Conservation (phyloP, 2,329 filamentous ascomycete genomes). For the Thyridium curvatum region DNA sequence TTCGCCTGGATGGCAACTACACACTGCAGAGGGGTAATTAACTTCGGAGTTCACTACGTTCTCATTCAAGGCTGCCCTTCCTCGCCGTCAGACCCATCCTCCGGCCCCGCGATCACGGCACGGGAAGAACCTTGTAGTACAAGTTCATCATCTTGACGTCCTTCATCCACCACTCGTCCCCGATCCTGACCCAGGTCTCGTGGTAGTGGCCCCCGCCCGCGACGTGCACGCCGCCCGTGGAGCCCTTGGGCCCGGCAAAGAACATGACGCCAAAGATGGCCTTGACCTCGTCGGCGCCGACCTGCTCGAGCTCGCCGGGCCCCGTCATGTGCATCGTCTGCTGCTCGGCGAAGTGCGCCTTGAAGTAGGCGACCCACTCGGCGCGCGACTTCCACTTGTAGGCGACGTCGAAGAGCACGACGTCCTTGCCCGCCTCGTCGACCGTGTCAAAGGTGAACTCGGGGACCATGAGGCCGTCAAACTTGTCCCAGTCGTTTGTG, state of each 20-base stretch:
- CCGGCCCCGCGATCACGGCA: no score
- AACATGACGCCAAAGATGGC: slow-evolving; percentile 11
- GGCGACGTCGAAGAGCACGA: not conserved
- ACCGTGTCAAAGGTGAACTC: not conserved
- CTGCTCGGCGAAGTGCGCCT: slow-evolving; percentile 9
- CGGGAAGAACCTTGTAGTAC: slow-evolving; percentile 1
- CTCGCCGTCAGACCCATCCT: no score
- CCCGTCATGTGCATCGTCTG: slow-evolving; percentile 17
- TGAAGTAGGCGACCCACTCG: slow-evolving; percentile 11
- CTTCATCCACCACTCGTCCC: slow-evolving; percentile 7
- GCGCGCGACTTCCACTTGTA: slow-evolving; percentile 6
- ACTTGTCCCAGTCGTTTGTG: not conserved
- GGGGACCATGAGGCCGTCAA: slow-evolving; percentile 1
- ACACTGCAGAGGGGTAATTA: no score
- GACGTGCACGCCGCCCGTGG: not conserved
- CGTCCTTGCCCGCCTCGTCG: not conserved
- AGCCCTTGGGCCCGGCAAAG: slow-evolving; percentile 1
- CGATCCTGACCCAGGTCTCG: slow-evolving; percentile 5
- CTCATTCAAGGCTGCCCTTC: no score
- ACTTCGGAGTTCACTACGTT: no score
- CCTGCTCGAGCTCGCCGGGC: slow-evolving; percentile 16
- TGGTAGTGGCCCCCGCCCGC: slow-evolving; percentile 7
- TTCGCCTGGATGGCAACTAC: no score
- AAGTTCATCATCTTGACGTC: slow-evolving; percentile 1
- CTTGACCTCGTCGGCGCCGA: slow-evolving; percentile 14